Evolutionary conservation across 768 basidiomycete genomes (phyloP), one percentile per base, ranked within the genome.

Genomic region (Pluteus cervinus): DNA sequence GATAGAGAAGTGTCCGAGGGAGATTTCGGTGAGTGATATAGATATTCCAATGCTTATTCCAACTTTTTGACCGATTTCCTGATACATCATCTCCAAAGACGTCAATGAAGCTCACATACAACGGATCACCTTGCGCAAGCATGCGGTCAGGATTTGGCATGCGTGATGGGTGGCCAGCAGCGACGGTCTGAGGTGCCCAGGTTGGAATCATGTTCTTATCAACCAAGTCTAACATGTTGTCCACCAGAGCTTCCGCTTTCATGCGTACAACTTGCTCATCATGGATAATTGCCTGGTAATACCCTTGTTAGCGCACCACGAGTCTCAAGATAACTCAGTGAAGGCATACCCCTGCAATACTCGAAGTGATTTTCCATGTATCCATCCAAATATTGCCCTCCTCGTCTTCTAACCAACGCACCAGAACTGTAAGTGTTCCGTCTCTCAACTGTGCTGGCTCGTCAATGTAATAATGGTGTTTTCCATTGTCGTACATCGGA

Each of bases 1-100:
- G 63, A 2, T 63, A 51, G 0, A 68, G 45, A 7, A 67, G 46
- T 20, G 49, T 35, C 7, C 53, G 49, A 0, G 63, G 68, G 0
- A 70, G 47, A 37, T 60, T 65, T 10, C 51, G 40, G 28, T 68
- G 58, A 1, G 49, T 57, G 16, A 65, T 46, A 33, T 68, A 69
- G 0, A 62, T 55, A 33, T 67, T 69, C 48, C 51, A 58, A 36
- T 72, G 70, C 33, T 68, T 66, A 43, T 70, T 71, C 57, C 60
- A 71, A 25, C 59, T 60, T 44, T 71, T 71, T 3, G 58, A 62
- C 7, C 52, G 43, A 40, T 71, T 70, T 7, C 66, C 67, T 1
- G 66, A 72, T 0, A 68, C 61, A 47, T 72, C 65, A 37, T 72
- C 67, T 1, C 56, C 50, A 41, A 61, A 66, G 1, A 62, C 32